Evolutionary conservation across 805 yeast species (phyloP).

Genomic region (Starmerella apis): DNA sequence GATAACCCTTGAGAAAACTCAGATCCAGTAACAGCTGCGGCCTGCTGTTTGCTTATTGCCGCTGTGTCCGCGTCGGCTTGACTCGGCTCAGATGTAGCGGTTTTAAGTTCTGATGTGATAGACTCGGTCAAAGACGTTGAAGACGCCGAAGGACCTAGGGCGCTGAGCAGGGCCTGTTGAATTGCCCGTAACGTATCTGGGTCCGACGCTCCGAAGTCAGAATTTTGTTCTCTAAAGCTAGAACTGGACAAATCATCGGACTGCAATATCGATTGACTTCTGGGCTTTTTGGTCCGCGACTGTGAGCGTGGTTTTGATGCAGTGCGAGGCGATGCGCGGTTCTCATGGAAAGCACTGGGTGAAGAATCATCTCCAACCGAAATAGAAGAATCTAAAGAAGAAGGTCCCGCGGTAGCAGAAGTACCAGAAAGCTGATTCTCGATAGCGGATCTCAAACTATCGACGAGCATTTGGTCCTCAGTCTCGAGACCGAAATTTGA

Average conservation of each 20-base stretch:
- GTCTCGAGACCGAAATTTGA: constrained; percentile 8
- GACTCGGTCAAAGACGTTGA: constrained; percentile 17
- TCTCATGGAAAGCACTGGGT: not conserved
- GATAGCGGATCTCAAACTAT: constrained; percentile 15
- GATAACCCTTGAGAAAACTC: not conserved
- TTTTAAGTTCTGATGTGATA: constrained; percentile 2
- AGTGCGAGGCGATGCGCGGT: not conserved
- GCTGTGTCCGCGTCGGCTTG: not conserved
- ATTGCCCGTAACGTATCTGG: constrained; percentile 27
- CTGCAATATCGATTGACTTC: not conserved
- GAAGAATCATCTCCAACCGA: not conserved
- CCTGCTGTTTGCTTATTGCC: not conserved
- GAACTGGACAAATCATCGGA: not conserved
- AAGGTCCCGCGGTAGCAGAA: not conserved
- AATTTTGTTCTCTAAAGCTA: not conserved
- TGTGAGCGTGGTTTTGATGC: not conserved
- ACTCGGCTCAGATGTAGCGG: not conserved
- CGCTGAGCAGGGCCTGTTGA: constrained; percentile 25
- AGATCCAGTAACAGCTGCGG: not conserved
- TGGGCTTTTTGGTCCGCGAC: not conserved
- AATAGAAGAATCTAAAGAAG: not conserved
- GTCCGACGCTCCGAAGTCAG: constrained; percentile 22
- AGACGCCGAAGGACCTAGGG: constrained; percentile 16
- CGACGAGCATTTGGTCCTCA: constrained; percentile 17
- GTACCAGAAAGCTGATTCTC: not conserved